Evolutionary conservation across 192 early-diverging fungal genomes (phyloP).

Genomic region (Linderina pennispora): DNA sequence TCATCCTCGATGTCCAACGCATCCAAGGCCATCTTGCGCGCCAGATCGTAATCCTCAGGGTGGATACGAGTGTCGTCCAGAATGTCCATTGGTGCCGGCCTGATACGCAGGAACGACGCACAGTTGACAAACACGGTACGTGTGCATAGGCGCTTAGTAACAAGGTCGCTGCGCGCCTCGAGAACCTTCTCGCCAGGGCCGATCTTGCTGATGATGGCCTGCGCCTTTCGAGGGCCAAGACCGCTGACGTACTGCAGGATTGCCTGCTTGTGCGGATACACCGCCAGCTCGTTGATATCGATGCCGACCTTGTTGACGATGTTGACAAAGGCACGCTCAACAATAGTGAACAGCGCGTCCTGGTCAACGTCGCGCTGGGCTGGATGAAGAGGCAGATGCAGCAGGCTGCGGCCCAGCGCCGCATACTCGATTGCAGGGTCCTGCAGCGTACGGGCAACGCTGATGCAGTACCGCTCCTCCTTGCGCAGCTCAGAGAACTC

Average conservation of each 20-base stretch:
- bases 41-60: conserved; percentile 91
- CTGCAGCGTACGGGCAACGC: conserved; percentile 77
- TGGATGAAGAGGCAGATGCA: conserved; percentile 69
- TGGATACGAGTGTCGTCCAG: conserved; percentile 95
- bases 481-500: conserved; percentile 65
- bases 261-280: conserved; percentile 56
- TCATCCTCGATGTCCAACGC: conserved; percentile 87
- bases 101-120: conserved; percentile 84
- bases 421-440: conserved; percentile 79
- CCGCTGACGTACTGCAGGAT: conserved; percentile 89
- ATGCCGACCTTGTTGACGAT: conserved; percentile 81
- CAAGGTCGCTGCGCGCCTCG: conserved; percentile 65
- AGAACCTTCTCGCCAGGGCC: conserved; percentile 21
- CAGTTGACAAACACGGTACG: conserved; percentile 88
- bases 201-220: conserved; percentile 57
- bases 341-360: conserved; percentile 54
- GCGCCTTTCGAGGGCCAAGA: conserved; percentile 89
- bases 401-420: conserved; percentile 54
- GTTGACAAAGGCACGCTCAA: conserved; percentile 86
- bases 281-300: conserved; percentile 77
- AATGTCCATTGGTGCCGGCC: conserved; percentile 62
- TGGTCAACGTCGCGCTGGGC: conserved; percentile 66
- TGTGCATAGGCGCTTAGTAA: conserved; percentile 58
- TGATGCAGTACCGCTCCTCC: conserved; percentile 81
- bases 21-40: conserved; percentile 94